Evolutionary conservation across 78 protist genomes (phyloP).

Genomic region (Thecamonas trahens): DNA sequence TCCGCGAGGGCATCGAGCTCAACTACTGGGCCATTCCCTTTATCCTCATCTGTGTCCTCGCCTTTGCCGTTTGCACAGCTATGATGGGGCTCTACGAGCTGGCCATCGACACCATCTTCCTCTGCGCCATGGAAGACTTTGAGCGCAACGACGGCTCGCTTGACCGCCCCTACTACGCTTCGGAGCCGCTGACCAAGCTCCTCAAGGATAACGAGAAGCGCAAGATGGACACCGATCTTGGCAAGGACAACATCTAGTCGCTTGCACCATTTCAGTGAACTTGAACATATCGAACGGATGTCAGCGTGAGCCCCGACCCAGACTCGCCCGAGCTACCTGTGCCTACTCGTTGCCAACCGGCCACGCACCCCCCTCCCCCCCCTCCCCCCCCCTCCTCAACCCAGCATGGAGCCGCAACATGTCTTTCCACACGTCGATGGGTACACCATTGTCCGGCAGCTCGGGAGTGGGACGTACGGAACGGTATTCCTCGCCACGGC

Average conservation of each 20-base stretch:
- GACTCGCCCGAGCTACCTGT: no score
- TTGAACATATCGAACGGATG: no score
- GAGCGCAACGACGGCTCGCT: slow-evolving; percentile 17
- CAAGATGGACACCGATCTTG: neutral
- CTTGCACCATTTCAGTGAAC: no score
- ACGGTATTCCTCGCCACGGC: neutral
- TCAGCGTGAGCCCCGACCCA: no score
- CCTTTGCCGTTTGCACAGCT: neutral
- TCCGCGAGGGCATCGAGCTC: neutral
- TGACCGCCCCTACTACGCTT: slow-evolving; percentile 5
- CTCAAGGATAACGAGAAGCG: neutral
- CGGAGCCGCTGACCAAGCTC: neutral
- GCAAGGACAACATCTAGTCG: neutral
- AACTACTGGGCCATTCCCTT: neutral
- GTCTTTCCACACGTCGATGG: neutral
- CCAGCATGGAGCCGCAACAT: neutral
- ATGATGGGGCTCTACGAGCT: neutral
- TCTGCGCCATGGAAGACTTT: slow-evolving; percentile 4
- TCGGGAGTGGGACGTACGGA: neutral
- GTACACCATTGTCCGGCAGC: slow-evolving; percentile 10
- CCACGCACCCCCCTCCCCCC: no score
- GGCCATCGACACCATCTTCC: slow-evolving; percentile 31
- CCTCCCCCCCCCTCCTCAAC: neutral
- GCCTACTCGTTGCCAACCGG: no score
- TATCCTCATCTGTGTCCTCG: neutral